Percentiles rank a stretch among this genome's conserved stretches.
phyloP scores from a whole-genome alignment of 2,329 filamentous ascomycete species.

The Tolypocladium endophyticum region DNA sequence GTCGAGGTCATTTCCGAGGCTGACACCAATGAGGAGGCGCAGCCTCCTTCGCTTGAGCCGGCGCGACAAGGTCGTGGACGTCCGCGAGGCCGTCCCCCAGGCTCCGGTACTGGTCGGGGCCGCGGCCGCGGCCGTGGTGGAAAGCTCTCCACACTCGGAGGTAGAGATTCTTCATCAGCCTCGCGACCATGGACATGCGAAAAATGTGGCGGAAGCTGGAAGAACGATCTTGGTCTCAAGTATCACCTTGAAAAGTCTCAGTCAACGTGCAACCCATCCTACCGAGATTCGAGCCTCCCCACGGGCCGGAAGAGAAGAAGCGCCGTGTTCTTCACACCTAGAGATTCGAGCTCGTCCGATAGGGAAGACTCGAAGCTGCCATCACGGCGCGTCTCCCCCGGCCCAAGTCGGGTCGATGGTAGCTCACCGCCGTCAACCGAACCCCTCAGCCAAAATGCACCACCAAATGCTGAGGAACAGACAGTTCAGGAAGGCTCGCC shows the following conservation, averaged over 20 bases:
- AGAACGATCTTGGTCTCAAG: conserved; percentile 46
- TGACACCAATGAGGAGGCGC: background rate
- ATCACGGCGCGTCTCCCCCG: too few relatives aligned
- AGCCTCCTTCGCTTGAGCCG: background rate
- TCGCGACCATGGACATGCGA: conserved; percentile 34
- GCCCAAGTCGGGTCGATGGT: background rate
- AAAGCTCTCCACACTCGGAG: conserved; percentile 5
- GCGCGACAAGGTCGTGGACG: conserved; percentile 4
- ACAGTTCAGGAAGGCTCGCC: background rate
- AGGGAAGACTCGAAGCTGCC: background rate
- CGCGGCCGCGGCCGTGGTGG: conserved; percentile 2
- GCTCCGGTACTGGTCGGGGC: conserved; percentile 3
- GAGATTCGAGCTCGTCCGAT: background rate
- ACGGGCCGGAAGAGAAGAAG: conserved; percentile 9
- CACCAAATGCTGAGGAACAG: background rate
- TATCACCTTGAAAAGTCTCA: conserved; percentile 47
- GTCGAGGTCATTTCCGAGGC: background rate
- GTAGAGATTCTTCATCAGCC: conserved; percentile 4
- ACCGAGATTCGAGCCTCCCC: conserved; percentile 6
- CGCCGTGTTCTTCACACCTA: background rate
- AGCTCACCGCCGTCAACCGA: background rate
- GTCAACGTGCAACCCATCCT: conserved; percentile 40
- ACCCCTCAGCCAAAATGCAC: background rate
- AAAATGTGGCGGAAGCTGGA: conserved; percentile 44
- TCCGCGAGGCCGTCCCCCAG: background rate